Conservation (phyloP, 192 early-diverging fungal genomes). For the Cladochytrium replicatum region DNA sequence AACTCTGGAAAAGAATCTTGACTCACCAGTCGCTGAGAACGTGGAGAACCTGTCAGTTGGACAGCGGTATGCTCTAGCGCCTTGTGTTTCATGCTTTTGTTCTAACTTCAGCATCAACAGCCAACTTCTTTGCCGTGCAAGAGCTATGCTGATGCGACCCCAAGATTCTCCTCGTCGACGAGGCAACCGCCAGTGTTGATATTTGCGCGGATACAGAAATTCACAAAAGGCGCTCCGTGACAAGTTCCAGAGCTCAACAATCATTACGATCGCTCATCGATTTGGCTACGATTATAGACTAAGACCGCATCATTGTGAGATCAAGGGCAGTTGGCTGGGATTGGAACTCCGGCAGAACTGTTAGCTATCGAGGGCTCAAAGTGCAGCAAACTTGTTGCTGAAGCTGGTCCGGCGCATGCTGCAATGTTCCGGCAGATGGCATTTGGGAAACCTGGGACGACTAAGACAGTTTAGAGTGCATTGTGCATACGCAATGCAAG, state of each 20-base stretch:
- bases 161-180: slow-evolving; percentile 14
- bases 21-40: slow-evolving; percentile 53
- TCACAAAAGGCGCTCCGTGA: slow-evolving; percentile 49
- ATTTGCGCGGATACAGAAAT: slow-evolving; percentile 55
- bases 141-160: slow-evolving; percentile 12
- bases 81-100: no score
- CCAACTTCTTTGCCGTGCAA: slow-evolving; percentile 18
- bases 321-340: slow-evolving; percentile 7
- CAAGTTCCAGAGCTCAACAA: slow-evolving; percentile 46
- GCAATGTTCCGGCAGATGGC: no score
- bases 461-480: no score
- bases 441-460: no score
- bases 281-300: slow-evolving; percentile 22
- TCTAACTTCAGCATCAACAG: no score
- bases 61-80: slow-evolving; percentile 48
- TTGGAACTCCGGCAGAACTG: slow-evolving; percentile 7
- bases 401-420: no score
- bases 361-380: background rate
- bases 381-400: background rate
- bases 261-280: slow-evolving; percentile 60
- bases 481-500: no score
- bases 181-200: slow-evolving; percentile 40
- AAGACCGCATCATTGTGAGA: slow-evolving; percentile 6
- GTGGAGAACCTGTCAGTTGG: slow-evolving; percentile 70
- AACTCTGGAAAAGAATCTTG: slow-evolving; percentile 47